A percentile compares a stretch with the other conserved stretches of the same genome.
These are phyloP conservation scores for Colletotrichum simmondsii DNA, from an alignment of 2,329 filamentous ascomycete genomes.

Conservation along the genomic window DNA sequence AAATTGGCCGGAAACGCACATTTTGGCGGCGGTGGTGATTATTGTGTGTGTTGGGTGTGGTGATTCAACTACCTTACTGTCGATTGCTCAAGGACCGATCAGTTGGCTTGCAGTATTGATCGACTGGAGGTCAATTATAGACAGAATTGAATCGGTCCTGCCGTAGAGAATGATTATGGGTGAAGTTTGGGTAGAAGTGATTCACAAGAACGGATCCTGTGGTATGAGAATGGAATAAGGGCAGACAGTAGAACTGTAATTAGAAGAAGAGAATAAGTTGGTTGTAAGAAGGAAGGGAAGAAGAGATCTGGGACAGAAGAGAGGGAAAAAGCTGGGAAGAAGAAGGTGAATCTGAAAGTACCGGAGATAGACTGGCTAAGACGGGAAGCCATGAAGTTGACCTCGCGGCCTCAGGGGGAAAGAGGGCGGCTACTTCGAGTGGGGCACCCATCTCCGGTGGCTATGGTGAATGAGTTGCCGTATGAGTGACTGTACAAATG, in stretches of 20 bases:
- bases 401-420: not conserved
- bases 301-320: too few species aligned
- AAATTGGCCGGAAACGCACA: too few species aligned
- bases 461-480: not conserved
- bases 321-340: too few species aligned
- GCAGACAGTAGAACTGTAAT: not conserved
- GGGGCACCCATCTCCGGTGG: not conserved
- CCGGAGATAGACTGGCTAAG: not conserved
- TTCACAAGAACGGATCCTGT: not conserved
- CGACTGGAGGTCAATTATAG: not conserved
- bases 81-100: not conserved
- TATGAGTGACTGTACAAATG: not conserved
- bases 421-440: not conserved
- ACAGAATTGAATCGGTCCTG: not conserved
- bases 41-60: too few species aligned
- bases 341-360: not conserved
- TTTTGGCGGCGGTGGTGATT: too few species aligned
- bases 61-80: too few species aligned
- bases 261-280: not conserved
- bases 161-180: not conserved
- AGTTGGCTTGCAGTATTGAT: too few species aligned
- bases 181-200: not conserved
- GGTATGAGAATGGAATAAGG: not conserved
- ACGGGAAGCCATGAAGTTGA: not conserved
- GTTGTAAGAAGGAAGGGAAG: too few species aligned